phyloP scores from a whole-genome alignment of 2,329 filamentous ascomycete species.

The Trichoderma aggressivum region DNA sequence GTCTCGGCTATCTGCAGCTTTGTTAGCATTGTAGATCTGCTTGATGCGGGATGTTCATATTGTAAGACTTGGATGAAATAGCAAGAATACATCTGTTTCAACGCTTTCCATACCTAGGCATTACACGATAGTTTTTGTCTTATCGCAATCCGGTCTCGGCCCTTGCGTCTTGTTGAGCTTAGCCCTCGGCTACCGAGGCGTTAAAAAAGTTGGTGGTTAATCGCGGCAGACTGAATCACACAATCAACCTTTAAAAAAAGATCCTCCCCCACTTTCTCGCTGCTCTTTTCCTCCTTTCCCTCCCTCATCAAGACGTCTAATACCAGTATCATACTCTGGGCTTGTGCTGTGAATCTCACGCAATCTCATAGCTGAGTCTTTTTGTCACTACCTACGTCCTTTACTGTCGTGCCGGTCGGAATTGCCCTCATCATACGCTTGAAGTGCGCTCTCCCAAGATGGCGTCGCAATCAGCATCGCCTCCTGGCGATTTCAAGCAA shows the following conservation, averaged over 20 bases:
- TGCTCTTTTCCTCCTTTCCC: background rate
- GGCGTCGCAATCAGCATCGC: slow-evolving; percentile 9
- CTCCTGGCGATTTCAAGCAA: slow-evolving; percentile 14
- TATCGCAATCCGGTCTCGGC: slow-evolving; percentile 10
- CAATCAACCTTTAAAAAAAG: background rate
- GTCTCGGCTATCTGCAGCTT: background rate
- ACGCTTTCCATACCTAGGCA: background rate
- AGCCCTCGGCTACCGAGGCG: slow-evolving; percentile 7
- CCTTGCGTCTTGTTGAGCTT: background rate
- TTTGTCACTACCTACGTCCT: background rate
- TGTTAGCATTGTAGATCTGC: background rate
- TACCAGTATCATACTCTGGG: background rate
- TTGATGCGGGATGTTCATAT: background rate
- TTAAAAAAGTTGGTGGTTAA: slow-evolving; percentile 6
- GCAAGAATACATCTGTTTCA: background rate
- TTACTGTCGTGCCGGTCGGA: slow-evolving; percentile 18
- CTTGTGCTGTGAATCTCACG: background rate
- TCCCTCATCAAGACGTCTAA: no score
- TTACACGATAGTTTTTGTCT: background rate
- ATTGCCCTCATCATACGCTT: background rate
- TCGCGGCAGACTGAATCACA: background rate
- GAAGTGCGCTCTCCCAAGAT: background rate
- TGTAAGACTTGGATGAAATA: background rate
- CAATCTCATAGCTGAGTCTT: background rate
- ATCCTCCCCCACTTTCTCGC: slow-evolving; percentile 3